Evolutionary conservation across 1,284 basidiomycete genomes (phyloP).

Genomic region (Clitocybe nebularis): DNA sequence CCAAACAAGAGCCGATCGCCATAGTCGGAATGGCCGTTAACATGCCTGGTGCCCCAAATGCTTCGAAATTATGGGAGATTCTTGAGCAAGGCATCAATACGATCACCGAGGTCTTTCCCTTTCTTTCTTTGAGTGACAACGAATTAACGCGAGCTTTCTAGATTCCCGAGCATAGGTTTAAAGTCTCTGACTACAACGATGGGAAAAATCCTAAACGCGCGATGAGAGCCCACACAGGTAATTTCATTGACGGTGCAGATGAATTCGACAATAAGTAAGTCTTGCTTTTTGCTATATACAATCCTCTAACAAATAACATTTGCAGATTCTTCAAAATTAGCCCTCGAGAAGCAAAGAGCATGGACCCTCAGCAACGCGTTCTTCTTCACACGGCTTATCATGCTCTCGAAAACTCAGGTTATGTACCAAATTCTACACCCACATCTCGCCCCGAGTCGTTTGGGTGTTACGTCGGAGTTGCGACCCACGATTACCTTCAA

Average conservation of each 20-base stretch:
- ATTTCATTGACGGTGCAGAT: constrained; percentile 55
- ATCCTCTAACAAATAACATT: not conserved
- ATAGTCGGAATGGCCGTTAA: constrained; percentile 69
- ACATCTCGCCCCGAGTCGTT: constrained; percentile 50
- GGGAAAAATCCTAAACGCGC: constrained; percentile 28
- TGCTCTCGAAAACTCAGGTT: constrained; percentile 67
- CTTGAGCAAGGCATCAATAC: constrained; percentile 57
- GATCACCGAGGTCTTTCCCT: constrained; percentile 45
- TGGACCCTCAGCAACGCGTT: constrained; percentile 74
- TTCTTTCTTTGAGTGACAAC: constrained; percentile 2
- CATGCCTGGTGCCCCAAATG: constrained; percentile 53
- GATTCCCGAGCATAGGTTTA: constrained; percentile 61
- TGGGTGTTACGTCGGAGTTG: constrained; percentile 63
- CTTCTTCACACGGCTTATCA: constrained; percentile 62
- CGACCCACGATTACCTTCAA: constrained; percentile 65
- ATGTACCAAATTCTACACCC: constrained; percentile 53
- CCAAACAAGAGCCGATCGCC: constrained; percentile 54
- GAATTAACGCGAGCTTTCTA: constrained; percentile 21
- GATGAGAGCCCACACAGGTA: constrained; percentile 55
- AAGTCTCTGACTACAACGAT: constrained; percentile 35
- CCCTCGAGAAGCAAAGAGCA: constrained; percentile 65
- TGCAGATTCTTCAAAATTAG: constrained; percentile 65
- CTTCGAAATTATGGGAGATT: constrained; percentile 51
- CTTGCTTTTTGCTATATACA: not conserved
- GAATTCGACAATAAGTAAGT: constrained; percentile 55